These are phyloP conservation scores for Clohesyomyces aquaticus DNA, from an alignment of 495 filamentous ascomycete genomes.

Conservation along the genomic window DNA sequence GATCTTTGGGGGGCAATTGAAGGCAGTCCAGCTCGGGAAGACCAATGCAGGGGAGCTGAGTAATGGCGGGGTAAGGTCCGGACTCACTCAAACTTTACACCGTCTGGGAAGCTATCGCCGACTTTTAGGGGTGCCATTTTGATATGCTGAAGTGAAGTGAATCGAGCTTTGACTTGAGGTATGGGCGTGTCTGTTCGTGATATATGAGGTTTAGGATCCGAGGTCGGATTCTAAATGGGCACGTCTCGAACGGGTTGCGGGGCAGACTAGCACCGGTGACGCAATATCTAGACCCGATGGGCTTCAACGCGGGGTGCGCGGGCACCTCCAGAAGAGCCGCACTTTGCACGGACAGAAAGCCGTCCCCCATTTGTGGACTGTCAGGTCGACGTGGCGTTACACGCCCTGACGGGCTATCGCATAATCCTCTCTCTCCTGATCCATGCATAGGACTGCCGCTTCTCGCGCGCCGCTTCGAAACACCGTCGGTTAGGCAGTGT, in stretches of 20 bases:
- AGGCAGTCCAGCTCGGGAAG: too few species aligned
- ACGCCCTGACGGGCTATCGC: too few species aligned
- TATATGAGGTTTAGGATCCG: slow-evolving; percentile 1
- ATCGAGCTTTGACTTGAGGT: not conserved
- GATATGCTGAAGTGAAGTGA: slow-evolving; percentile 5
- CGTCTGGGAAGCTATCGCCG: slow-evolving; percentile 82
- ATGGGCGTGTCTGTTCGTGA: not conserved
- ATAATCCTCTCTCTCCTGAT: not conserved
- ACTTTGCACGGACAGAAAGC: too few species aligned
- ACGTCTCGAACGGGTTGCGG: not conserved
- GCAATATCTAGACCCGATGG: too few species aligned
- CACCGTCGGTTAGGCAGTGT: too few species aligned
- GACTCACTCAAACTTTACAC: slow-evolving; percentile 73
- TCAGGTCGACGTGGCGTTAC: too few species aligned
- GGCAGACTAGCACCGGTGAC: slow-evolving; percentile 12
- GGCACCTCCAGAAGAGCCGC: too few species aligned
- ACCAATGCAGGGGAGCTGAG: slow-evolving; percentile 56
- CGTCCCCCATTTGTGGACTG: too few species aligned
- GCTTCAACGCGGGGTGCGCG: too few species aligned
- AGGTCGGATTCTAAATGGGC: too few species aligned
- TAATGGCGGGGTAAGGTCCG: slow-evolving; percentile 12
- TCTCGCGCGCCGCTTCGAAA: too few species aligned
- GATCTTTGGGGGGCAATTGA: not conserved
- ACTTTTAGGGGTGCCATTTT: slow-evolving; percentile 74
- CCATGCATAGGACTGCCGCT: not conserved